phyloP scores from a whole-genome alignment of 768 basidiomycete species.

The Boletus rubescentipes region DNA sequence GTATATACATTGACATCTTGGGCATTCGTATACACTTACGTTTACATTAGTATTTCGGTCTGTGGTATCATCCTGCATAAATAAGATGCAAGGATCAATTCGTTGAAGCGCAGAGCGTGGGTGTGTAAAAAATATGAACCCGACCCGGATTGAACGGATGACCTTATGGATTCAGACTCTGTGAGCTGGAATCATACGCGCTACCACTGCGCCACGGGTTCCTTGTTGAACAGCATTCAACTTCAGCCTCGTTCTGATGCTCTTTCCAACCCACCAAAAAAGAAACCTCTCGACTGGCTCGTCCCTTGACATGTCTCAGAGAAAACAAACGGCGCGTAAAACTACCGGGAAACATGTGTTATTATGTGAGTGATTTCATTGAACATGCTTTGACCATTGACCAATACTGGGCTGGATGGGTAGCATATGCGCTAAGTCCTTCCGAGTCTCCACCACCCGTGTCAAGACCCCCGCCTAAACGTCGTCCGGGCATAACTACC shows the following conservation, averaged over 20 bases:
- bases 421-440: neutral
- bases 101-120: too few species aligned
- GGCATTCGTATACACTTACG: slow-evolving; percentile 10
- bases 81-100: neutral
- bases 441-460: neutral
- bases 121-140: slow-evolving; percentile 32
- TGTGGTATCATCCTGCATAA: neutral
- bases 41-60: slow-evolving; percentile 1
- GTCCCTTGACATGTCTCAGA: neutral
- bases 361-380: slow-evolving; percentile 7
- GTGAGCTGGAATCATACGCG: slow-evolving; percentile 39
- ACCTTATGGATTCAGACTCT: slow-evolving; percentile 38
- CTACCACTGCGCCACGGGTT: slow-evolving; percentile 41
- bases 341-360: slow-evolving; percentile 11
- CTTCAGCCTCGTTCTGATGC: neutral
- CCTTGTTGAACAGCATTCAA: neutral
- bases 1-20: slow-evolving; percentile 8
- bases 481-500: neutral
- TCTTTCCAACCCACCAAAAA: neutral
- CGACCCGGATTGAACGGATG: slow-evolving; percentile 48
- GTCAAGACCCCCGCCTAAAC: neutral
- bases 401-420: neutral
- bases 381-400: neutral
- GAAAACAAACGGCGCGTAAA: slow-evolving; percentile 22
- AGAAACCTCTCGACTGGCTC: neutral